Conservation (phyloP, 768 basidiomycete genomes). For the Steccherinum ochraceum region DNA sequence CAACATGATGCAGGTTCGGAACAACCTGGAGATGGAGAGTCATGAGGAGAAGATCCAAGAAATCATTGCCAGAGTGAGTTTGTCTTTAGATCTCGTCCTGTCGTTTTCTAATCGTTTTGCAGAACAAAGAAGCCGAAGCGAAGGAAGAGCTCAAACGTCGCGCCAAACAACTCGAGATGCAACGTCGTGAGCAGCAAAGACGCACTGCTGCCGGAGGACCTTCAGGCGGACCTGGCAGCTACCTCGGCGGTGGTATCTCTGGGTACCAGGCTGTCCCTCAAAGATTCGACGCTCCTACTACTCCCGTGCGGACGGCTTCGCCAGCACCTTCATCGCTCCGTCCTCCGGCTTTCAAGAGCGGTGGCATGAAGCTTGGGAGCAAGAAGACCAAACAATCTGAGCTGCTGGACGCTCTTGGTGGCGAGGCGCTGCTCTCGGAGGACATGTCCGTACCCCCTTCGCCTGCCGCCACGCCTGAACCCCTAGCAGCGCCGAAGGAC, state of each 20-base stretch:
- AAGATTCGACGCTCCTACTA: constrained; percentile 60
- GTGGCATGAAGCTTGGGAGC: constrained; percentile 93
- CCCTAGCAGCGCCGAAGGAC: constrained; percentile 35
- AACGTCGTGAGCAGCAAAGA: constrained; percentile 88
- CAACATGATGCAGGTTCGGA: constrained; percentile 73
- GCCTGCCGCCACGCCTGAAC: constrained; percentile 41
- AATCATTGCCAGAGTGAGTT: constrained; percentile 85
- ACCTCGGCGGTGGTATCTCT: constrained; percentile 59
- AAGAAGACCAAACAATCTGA: constrained; percentile 91
- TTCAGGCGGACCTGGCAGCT: constrained; percentile 38
- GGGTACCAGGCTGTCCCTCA: constrained; percentile 66
- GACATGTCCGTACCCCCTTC: constrained; percentile 47
- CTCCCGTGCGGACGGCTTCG: constrained; percentile 36
- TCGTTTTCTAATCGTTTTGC: too few species aligned
- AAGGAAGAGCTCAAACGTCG: constrained; percentile 98
- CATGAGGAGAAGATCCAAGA: constrained; percentile 96
- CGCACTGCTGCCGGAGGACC: constrained; percentile 52
- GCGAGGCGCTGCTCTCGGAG: constrained; percentile 56
- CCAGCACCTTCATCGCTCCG: constrained; percentile 47
- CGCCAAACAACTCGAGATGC: constrained; percentile 97
- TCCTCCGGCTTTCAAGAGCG: constrained; percentile 82
- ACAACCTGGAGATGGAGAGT: constrained; percentile 81
- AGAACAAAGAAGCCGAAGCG: constrained; percentile 99
- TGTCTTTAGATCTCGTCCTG: neutral
- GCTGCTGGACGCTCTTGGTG: constrained; percentile 80